phyloP scores from a whole-genome alignment of 2,329 filamentous ascomycete species.

The Stromatinia cepivora region DNA sequence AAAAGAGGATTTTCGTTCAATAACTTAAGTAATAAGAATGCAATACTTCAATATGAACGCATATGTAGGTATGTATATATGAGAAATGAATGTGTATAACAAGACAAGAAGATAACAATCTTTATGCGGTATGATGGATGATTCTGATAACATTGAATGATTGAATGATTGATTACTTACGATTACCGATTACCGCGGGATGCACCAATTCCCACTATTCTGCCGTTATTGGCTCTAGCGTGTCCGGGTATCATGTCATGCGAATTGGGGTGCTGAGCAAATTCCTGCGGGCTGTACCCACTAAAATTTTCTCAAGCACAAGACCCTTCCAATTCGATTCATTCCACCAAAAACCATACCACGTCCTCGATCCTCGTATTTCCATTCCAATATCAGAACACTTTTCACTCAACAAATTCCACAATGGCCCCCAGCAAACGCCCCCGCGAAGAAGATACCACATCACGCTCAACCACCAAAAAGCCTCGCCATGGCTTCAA shows the following conservation, averaged over 20 bases:
- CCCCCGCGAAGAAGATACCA: constrained; percentile 48
- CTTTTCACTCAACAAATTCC: background rate
- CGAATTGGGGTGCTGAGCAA: background rate
- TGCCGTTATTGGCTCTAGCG: constrained; percentile 12
- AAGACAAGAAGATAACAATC: background rate
- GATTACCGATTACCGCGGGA: constrained; percentile 1
- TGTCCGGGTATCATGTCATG: constrained; percentile 3
- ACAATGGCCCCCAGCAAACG: constrained; percentile 60
- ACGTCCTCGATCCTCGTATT: background rate
- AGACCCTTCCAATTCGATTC: constrained; percentile 4
- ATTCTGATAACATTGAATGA: background rate
- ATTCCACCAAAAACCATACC: constrained; percentile 5
- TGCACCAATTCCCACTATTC: constrained; percentile 6
- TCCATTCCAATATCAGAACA: background rate
- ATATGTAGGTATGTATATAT: background rate
- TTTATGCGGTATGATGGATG: background rate
- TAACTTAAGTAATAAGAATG: background rate
- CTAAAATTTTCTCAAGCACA: constrained; percentile 25
- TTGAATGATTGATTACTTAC: background rate
- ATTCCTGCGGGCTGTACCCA: constrained; percentile 11
- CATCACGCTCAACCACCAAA: constrained; percentile 46
- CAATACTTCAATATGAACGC: background rate
- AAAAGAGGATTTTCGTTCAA: background rate
- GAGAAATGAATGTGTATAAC: background rate
- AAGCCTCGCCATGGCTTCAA: constrained; percentile 71